Evolutionary conservation across 129 eudicot species (phyloP).

Genomic region (Heracleum sosnowskyi): DNA sequence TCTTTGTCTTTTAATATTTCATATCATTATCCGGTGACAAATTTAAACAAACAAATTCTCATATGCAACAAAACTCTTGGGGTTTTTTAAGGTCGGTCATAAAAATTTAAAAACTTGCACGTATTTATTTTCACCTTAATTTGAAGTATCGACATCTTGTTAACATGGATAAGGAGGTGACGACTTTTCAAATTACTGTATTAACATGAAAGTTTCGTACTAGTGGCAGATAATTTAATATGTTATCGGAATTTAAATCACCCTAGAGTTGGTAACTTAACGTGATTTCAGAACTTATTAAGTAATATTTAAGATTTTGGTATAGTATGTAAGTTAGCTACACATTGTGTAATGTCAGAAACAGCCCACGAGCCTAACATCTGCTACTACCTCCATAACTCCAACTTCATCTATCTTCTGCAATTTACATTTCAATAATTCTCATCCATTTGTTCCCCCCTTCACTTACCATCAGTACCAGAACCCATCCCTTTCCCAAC

Average conservation of each 20-base stretch:
- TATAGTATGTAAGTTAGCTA: neutral
- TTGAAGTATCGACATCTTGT: neutral
- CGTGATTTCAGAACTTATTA: no score
- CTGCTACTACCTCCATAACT: slow-evolving; percentile 4
- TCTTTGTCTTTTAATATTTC: no score
- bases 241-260: no score
- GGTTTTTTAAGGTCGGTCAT: neutral
- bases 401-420: slow-evolving; percentile 16
- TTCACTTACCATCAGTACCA: slow-evolving; percentile 1
- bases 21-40: neutral
- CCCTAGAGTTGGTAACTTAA: no score
- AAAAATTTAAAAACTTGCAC: neutral
- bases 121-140: no score
- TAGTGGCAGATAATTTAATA: no score
- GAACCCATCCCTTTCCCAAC: neutral
- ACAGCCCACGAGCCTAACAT: slow-evolving; percentile 38
- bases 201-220: no score
- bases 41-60: neutral
- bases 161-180: no score
- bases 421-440: slow-evolving; percentile 12
- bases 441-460: slow-evolving; percentile 3
- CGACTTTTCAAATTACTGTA: no score
- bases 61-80: neutral
- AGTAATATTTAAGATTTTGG: no score
- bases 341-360: neutral